These are phyloP conservation scores for Arthromyces matolae DNA, from an alignment of 768 basidiomycete species.

Conservation along the genomic window DNA sequence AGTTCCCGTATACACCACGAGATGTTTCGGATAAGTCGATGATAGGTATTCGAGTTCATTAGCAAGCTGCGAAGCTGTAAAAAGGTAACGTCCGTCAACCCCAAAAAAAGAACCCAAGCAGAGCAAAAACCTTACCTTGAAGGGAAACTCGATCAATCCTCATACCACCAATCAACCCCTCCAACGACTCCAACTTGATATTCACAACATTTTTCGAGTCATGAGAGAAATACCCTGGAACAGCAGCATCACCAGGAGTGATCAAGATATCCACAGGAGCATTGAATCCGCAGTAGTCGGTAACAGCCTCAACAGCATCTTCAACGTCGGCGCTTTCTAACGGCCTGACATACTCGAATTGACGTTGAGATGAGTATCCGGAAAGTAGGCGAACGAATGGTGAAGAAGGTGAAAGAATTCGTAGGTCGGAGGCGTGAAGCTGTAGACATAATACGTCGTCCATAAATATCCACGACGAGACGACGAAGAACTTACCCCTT, in stretches of 20 bases:
- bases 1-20: slow-evolving; percentile 65
- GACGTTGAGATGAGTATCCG: slow-evolving; percentile 50
- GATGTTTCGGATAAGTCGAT: slow-evolving; percentile 50
- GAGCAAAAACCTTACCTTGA: slow-evolving; percentile 43
- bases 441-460: slow-evolving; percentile 1
- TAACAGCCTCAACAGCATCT: slow-evolving; percentile 40
- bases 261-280: slow-evolving; percentile 44
- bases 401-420: slow-evolving; percentile 50
- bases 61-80: slow-evolving; percentile 44
- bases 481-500: slow-evolving; percentile 59
- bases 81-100: too few relatives aligned
- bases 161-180: slow-evolving; percentile 33
- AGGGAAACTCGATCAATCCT: slow-evolving; percentile 47
- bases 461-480: not conserved
- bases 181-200: slow-evolving; percentile 51
- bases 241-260: slow-evolving; percentile 24
- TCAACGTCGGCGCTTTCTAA: slow-evolving; percentile 24
- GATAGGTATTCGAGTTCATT: slow-evolving; percentile 47
- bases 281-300: slow-evolving; percentile 51
- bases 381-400: slow-evolving; percentile 44
- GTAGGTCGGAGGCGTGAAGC: slow-evolving; percentile 78
- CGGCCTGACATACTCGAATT: slow-evolving; percentile 57
- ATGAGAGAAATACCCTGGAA: slow-evolving; percentile 29
- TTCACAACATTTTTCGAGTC: slow-evolving; percentile 53
- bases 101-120: not conserved